These are phyloP conservation scores for Eugenia klotzschiana DNA, from an alignment of 441 rosid genomes.

Conservation along the genomic window DNA sequence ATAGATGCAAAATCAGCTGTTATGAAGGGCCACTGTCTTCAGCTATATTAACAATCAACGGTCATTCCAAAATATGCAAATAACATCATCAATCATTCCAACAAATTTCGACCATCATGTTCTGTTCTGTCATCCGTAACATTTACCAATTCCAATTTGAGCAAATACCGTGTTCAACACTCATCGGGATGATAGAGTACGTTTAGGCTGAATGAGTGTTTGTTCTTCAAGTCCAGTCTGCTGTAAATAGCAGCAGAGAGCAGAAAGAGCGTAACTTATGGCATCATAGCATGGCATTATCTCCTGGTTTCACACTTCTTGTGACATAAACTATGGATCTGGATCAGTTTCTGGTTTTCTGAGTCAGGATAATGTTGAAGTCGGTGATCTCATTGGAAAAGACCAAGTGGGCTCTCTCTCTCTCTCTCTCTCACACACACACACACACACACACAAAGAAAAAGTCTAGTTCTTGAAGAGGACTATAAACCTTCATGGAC, in stretches of 20 bases:
- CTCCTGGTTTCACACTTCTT: conserved; percentile 16
- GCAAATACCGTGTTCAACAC: neutral
- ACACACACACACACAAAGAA: neutral
- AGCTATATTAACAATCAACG: neutral
- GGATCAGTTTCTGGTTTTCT: conserved; percentile 62
- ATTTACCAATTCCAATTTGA: neutral
- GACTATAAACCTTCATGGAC: neutral
- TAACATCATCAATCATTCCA: neutral
- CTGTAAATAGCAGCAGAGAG: conserved; percentile 6
- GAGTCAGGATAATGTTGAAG: conserved; percentile 52
- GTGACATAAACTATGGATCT: conserved; percentile 45
- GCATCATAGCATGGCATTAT: conserved; percentile 18
- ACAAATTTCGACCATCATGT: neutral
- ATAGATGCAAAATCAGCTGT: neutral
- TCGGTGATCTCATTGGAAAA: conserved; percentile 44
- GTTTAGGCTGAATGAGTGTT: neutral
- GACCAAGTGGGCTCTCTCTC: conserved; percentile 32
- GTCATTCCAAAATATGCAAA: neutral
- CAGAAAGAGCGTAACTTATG: conserved; percentile 8
- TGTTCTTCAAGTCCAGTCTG: conserved; percentile 5
- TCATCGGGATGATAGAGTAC: neutral
- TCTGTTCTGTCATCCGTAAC: neutral
- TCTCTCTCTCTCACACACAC: neutral
- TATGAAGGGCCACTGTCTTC: neutral
- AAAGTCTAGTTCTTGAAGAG: neutral